A percentile compares a stretch with the other conserved stretches of the same genome.
Conservation (phyloP, 1,284 basidiomycete genomes). For the Cystodermella granulosa region DNA sequence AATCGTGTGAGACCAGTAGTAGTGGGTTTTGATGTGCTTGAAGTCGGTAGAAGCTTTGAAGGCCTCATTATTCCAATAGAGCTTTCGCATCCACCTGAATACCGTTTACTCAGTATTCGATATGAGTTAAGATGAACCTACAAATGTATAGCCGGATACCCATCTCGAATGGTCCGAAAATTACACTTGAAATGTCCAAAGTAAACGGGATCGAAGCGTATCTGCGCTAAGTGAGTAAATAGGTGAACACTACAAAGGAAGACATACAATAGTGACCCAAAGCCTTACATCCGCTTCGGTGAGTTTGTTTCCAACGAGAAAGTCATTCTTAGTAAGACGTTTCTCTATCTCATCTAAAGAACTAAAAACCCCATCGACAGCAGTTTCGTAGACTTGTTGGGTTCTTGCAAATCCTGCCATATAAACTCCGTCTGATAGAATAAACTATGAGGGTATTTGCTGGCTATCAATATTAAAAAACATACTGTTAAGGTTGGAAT, state of each 20-base stretch:
- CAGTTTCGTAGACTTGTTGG: conserved; percentile 77
- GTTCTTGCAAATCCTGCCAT: conserved; percentile 83
- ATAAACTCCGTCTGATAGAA: conserved; percentile 72
- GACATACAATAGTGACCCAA: conserved; percentile 81
- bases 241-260: conserved; percentile 1
- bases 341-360: conserved; percentile 80
- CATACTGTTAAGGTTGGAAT: conserved; percentile 75
- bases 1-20: conserved; percentile 67
- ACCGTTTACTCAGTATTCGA: not conserved
- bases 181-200: conserved; percentile 94
- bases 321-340: conserved; percentile 73
- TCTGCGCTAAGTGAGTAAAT: conserved; percentile 28
- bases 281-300: conserved; percentile 92
- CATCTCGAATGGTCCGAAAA: conserved; percentile 68
- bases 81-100: conserved; percentile 72
- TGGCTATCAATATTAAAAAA: conserved; percentile 6
- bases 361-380: conserved; percentile 68
- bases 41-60: conserved; percentile 90
- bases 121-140: conserved; percentile 31
- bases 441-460: not conserved
- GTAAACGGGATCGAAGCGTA: conserved; percentile 79
- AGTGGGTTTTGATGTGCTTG: conserved; percentile 82
- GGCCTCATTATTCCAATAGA: conserved; percentile 88
- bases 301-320: conserved; percentile 73
- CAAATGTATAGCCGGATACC: conserved; percentile 78